Evolutionary conservation across 352 stramenopile species (phyloP).

Genomic region (Phytophthora cajani): DNA sequence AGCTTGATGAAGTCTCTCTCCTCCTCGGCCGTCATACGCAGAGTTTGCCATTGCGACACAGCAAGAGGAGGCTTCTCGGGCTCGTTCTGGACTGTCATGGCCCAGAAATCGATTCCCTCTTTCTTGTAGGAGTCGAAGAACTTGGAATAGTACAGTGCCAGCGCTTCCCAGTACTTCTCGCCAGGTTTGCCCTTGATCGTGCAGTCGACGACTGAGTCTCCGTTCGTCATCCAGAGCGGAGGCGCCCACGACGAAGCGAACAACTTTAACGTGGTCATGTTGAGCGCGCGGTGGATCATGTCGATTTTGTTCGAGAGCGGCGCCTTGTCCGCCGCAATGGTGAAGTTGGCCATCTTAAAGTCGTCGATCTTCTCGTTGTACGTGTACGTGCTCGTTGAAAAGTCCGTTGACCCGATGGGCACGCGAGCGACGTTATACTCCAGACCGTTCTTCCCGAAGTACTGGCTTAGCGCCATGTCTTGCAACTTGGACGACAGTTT

Average conservation of each 20-base stretch:
- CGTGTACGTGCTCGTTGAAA: constrained; percentile 71
- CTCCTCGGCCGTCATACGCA: constrained; percentile 48
- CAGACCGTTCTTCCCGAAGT: constrained; percentile 51
- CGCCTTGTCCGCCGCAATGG: constrained; percentile 13
- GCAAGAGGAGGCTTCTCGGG: constrained; percentile 49
- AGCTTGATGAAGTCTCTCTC: constrained; percentile 78
- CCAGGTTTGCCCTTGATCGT: constrained; percentile 55
- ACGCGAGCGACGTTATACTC: constrained; percentile 81
- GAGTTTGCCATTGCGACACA: constrained; percentile 56
- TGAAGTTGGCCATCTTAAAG: constrained; percentile 76
- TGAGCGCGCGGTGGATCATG: constrained; percentile 35
- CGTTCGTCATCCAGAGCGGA: constrained; percentile 84
- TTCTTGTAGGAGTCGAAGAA: constrained; percentile 36
- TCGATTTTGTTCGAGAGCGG: constrained; percentile 18
- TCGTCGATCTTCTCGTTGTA: constrained; percentile 80
- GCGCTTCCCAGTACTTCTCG: constrained; percentile 69
- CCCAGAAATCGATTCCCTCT: constrained; percentile 75
- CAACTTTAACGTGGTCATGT: constrained; percentile 72
- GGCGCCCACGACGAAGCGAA: constrained; percentile 86
- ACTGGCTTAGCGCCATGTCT: constrained; percentile 69
- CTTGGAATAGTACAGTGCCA: constrained; percentile 29
- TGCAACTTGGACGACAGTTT: constrained; percentile 63
- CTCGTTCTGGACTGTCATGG: constrained; percentile 86
- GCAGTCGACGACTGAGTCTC: constrained; percentile 56
- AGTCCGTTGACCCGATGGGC: constrained; percentile 87